Base-by-base conservation (phyloP, 495 filamentous ascomycete genomes). In the Coniosporium apollinis region DNA sequence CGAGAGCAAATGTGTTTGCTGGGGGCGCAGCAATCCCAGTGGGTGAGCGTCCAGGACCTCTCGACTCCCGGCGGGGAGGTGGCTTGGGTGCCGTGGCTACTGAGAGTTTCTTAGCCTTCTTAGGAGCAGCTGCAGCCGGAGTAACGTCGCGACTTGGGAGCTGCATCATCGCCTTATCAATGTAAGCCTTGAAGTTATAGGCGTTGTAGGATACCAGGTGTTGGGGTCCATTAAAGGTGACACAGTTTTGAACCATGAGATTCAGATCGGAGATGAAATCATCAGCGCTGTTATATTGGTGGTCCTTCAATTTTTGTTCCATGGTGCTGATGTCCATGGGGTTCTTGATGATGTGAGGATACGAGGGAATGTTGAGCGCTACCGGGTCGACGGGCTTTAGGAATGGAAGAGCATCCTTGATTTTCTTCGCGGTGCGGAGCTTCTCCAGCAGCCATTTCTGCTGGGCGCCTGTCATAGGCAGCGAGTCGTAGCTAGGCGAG, bases 261-360 rank as follows among this genome's bases (percentile, higher is more conserved):
- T 72, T 52, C 19, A 94, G 65, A 45, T 96, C 91, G 11, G 61
- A 57, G 22, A 74, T 62, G 46, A 86, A 70, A 11, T 65, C 74
- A 28, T 76, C 66, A 2, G 82, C 55, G 6, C 62, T 65, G 4
- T 48, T 31, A 49, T 94, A 96, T 31, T 64, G 51, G 28, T 66
- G 60, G n/a, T 61, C 61, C 44, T 78, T 82, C 4, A 96, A 57
- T 42, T 81, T 85, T 24, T 51, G 58, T 44, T 96, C 89, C 50
- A 96, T 81, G 2, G 73, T 77, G 30, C 63, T 64, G 9, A 97
- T 65, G 51, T 94, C 89, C 65, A 87, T 82, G 0, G 86, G 84
- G 0, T 72, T 64, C 15, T 68, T 67, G 41, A 97, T 69, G 43
- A 81, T 69, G 2, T 65, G 62, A 2, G 58, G 61, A 51, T 97